phyloP scores from a whole-genome alignment of 129 eudicot genomes.

The Helichrysum umbraculigerum region DNA sequence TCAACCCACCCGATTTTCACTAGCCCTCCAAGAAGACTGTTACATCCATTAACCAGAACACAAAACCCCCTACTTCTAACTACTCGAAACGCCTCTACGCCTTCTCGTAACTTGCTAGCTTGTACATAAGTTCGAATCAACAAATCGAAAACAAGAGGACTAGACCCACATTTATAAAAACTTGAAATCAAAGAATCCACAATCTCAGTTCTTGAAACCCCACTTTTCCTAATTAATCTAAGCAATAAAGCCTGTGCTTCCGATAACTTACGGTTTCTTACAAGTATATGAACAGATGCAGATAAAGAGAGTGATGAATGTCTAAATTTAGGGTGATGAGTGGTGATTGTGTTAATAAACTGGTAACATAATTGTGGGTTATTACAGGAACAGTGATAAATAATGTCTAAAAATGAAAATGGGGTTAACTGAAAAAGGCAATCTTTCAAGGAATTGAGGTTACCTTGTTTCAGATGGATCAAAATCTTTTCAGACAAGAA shows the following conservation, averaged over 20 bases:
- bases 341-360: conserved; percentile 52
- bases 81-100: conserved; percentile 54
- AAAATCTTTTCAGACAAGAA: conserved; percentile 50
- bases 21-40: conserved; percentile 82
- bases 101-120: conserved; percentile 81
- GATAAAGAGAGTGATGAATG: conserved; percentile 55
- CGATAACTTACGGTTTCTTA: conserved; percentile 43
- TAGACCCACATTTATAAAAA: conserved; percentile 34
- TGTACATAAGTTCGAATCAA: conserved; percentile 80
- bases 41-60: conserved; percentile 63
- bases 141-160: conserved; percentile 64
- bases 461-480: conserved; percentile 54
- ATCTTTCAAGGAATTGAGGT: conserved; percentile 30
- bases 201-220: conserved; percentile 50
- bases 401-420: conserved; percentile 41
- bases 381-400: conserved; percentile 39
- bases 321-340: conserved; percentile 45
- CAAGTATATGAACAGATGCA: conserved; percentile 51
- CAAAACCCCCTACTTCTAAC: conserved; percentile 42
- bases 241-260: conserved; percentile 72
- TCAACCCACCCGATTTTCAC: conserved; percentile 82
- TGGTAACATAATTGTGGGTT: conserved; percentile 46
- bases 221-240: conserved; percentile 60
- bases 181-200: conserved; percentile 54
- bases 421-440: conserved; percentile 48